Percentiles rank a stretch among this genome's conserved stretches.
Evolutionary conservation across 2,329 filamentous ascomycete genomes (phyloP).

Genomic region (Beauveria rudraprayagi): DNA sequence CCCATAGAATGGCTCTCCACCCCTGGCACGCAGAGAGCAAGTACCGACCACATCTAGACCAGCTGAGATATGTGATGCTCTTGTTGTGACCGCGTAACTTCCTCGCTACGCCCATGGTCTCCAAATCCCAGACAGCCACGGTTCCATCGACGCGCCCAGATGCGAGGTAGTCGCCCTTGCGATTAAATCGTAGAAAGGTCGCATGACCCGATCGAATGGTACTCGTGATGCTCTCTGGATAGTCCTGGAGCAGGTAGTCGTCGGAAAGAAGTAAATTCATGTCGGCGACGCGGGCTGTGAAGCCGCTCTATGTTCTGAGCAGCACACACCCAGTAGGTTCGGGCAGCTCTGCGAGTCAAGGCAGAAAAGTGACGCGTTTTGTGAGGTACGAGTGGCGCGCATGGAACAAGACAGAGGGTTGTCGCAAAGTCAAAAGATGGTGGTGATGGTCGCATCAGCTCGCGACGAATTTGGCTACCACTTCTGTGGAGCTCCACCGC

Average conservation of each 20-base stretch:
- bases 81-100: constrained; percentile 90
- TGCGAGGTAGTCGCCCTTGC: constrained; percentile 87
- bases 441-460: not conserved
- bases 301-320: not conserved
- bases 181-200: constrained; percentile 75
- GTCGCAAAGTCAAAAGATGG: constrained; percentile 8
- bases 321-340: not conserved
- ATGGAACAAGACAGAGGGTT: not conserved
- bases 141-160: constrained; percentile 91
- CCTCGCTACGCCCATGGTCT: constrained; percentile 92
- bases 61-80: constrained; percentile 90
- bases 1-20: constrained; percentile 96
- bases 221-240: constrained; percentile 81
- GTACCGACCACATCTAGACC: constrained; percentile 87
- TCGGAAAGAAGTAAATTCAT: constrained; percentile 57
- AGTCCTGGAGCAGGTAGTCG: constrained; percentile 65
- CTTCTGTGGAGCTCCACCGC: constrained; percentile 9
- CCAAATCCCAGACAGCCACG: constrained; percentile 92
- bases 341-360: not conserved
- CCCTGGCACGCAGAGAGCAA: constrained; percentile 89
- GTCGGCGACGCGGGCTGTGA: constrained; percentile 5
- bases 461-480: constrained; percentile 7
- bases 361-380: not conserved
- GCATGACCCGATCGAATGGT: constrained; percentile 68
- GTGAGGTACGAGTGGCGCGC: not conserved